phyloP scores from a whole-genome alignment of 176 grass and related monocot species.

The Tuctoria greenei region DNA sequence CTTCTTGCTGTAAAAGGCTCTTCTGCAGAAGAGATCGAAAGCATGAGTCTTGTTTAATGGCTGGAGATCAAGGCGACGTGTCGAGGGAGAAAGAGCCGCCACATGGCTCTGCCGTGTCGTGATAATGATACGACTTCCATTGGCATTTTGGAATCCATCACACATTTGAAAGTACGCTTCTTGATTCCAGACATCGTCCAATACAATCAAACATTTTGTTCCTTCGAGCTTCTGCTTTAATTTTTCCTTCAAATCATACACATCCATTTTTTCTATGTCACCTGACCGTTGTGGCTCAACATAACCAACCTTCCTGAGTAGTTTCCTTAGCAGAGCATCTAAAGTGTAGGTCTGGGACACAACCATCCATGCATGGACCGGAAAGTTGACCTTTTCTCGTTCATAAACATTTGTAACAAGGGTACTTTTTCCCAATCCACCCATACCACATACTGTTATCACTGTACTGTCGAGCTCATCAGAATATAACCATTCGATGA shows the following conservation, averaged over 20 bases:
- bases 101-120: conserved; percentile 59
- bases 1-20: conserved; percentile 38
- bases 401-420: conserved; percentile 51
- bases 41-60: background rate
- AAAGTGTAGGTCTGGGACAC: conserved; percentile 40
- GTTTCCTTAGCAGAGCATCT: conserved; percentile 24
- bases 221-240: conserved; percentile 18
- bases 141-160: conserved; percentile 39
- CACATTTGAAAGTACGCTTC: conserved; percentile 42
- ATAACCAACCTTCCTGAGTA: conserved; percentile 27
- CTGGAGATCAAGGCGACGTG: conserved; percentile 13
- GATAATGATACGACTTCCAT: conserved; percentile 46
- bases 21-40: conserved; percentile 45
- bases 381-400: conserved; percentile 42
- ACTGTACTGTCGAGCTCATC: conserved; percentile 21
- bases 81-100: conserved; percentile 25
- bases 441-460: conserved; percentile 48
- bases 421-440: conserved; percentile 42
- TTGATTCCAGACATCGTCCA: conserved; percentile 76
- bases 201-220: conserved; percentile 59
- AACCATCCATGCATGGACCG: conserved; percentile 33
- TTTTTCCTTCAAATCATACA: conserved; percentile 41
- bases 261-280: conserved; percentile 24
- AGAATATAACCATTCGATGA: conserved; percentile 30
- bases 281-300: background rate